These are phyloP conservation scores for Brassica juncea DNA, from an alignment of 345 rosid species.

Conservation along the genomic window DNA sequence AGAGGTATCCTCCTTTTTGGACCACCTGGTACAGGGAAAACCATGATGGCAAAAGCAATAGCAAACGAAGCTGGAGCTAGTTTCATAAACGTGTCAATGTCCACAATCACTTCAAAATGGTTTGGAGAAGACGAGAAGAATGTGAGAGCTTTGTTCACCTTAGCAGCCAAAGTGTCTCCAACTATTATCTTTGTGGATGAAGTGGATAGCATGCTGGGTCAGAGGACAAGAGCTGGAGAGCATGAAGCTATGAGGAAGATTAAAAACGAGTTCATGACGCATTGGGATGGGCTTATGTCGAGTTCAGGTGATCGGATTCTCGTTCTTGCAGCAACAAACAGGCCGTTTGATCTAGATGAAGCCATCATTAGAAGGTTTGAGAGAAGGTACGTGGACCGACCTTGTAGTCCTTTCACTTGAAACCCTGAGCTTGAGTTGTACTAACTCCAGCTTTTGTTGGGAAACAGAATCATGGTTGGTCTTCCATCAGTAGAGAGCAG, in stretches of 20 bases:
- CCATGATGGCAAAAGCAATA: constrained; percentile 98
- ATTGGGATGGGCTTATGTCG: constrained; percentile 96
- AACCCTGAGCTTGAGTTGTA: constrained; percentile 5
- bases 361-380: constrained; percentile 99
- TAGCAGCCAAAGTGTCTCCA: constrained; percentile 96
- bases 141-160: constrained; percentile 85
- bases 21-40: constrained; percentile 99
- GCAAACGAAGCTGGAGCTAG: constrained; percentile 99
- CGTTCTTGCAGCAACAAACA: constrained; percentile 99
- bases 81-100: constrained; percentile 98
- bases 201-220: constrained; percentile 99
- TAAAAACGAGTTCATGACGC: constrained; percentile 96
- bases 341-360: constrained; percentile 99
- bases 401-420: not conserved
- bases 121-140: constrained; percentile 99
- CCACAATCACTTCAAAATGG: constrained; percentile 99
- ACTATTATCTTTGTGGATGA: constrained; percentile 97
- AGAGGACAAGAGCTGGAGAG: constrained; percentile 92
- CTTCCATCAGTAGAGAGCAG: constrained; percentile 83
- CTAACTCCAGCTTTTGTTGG: constrained; percentile 24
- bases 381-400: constrained; percentile 56
- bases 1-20: constrained; percentile 97
- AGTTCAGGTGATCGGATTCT: constrained; percentile 79
- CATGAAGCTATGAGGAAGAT: constrained; percentile 99
- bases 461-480: constrained; percentile 88